phyloP scores from a whole-genome alignment of 169 alveolate genomes.

The Amoebophrya sp. region DNA sequence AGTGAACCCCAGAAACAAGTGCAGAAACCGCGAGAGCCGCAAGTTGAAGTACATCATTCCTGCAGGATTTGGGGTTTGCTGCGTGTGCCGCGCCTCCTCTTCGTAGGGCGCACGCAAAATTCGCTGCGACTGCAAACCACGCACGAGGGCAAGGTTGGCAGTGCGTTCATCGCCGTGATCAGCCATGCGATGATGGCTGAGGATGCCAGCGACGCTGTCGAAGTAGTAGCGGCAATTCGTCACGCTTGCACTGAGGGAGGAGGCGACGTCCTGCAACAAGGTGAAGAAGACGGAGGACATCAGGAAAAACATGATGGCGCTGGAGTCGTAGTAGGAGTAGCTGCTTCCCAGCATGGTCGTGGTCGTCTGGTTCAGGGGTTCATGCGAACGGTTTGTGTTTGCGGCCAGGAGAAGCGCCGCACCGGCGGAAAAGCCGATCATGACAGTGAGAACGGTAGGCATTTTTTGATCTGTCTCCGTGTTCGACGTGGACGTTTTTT shows the following conservation, averaged over 20 bases:
- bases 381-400: too few relatives aligned
- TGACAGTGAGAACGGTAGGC: too few relatives aligned
- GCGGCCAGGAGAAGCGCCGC: too few relatives aligned
- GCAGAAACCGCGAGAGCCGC: background rate
- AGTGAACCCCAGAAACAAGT: background rate
- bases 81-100: background rate
- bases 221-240: background rate
- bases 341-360: too few relatives aligned
- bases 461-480: too few relatives aligned
- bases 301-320: background rate
- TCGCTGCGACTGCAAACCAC: background rate
- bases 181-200: background rate
- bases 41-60: background rate
- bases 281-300: background rate
- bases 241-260: background rate
- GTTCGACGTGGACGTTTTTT: too few relatives aligned
- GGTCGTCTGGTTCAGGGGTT: too few relatives aligned
- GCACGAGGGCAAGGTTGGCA: background rate
- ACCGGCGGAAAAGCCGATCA: too few relatives aligned
- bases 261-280: background rate
- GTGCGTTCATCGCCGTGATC: background rate
- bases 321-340: background rate
- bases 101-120: background rate
- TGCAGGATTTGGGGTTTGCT: background rate
- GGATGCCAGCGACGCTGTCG: background rate